phyloP scores from a whole-genome alignment of 2,329 filamentous ascomycete species.

The Byssothecium circinans region DNA sequence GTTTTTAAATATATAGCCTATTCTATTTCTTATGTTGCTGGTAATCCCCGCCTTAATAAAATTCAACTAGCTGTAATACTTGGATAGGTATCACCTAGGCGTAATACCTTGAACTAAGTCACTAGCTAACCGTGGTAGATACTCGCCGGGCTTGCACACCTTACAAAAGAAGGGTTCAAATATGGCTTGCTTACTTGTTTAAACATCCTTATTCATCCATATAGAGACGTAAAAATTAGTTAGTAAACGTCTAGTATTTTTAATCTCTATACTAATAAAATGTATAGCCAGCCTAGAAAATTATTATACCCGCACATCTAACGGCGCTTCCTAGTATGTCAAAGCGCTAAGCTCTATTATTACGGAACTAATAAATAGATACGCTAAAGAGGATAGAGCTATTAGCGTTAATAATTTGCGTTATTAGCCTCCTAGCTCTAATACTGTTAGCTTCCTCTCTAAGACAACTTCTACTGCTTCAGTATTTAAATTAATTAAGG shows the following conservation, averaged over 20 bases:
- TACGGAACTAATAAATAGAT: slow-evolving; percentile 42
- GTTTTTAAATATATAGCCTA: slow-evolving; percentile 12
- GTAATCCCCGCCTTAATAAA: slow-evolving; percentile 8
- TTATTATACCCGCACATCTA: slow-evolving; percentile 2
- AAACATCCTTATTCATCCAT: slow-evolving; percentile 29
- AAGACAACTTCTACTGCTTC: slow-evolving; percentile 28
- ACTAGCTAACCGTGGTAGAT: slow-evolving; percentile 5
- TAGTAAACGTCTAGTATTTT: slow-evolving; percentile 7
- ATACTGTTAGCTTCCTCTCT: slow-evolving; percentile 38
- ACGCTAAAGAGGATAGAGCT: slow-evolving; percentile 36
- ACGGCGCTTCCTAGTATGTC: slow-evolving; percentile 16
- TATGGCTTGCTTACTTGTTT: slow-evolving; percentile 27
- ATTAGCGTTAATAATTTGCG: slow-evolving; percentile 37
- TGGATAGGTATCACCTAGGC: slow-evolving; percentile 6
- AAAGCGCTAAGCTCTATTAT: slow-evolving; percentile 28
- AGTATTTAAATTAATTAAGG: slow-evolving; percentile 26
- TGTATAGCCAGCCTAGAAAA: slow-evolving; percentile 7
- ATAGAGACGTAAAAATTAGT: slow-evolving; percentile 33
- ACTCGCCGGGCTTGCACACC: slow-evolving; percentile 1
- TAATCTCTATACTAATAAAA: slow-evolving; percentile 2
- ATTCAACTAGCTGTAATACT: slow-evolving; percentile 10
- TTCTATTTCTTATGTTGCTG: slow-evolving; percentile 11
- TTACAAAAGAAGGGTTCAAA: slow-evolving; percentile 15
- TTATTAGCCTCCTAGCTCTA: slow-evolving; percentile 29
- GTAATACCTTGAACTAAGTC: slow-evolving; percentile 1